Evolutionary conservation across 176 grass and related monocot species (phyloP), one percentile per base, ranked within the genome.

Genomic region (Carex pumila): DNA sequence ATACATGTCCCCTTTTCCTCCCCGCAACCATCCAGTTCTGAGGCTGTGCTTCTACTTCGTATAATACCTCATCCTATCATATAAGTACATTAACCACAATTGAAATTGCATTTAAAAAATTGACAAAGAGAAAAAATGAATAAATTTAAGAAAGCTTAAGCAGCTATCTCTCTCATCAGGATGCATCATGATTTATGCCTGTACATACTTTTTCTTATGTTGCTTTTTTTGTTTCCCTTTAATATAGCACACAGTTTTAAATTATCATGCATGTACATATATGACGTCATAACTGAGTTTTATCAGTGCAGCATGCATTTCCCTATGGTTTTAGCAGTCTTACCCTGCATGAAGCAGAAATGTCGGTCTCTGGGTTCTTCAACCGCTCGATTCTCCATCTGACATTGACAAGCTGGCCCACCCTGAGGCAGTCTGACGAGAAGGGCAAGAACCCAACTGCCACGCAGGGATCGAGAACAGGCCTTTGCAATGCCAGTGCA

Each of bases 11-110:
- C 14, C 81, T 83, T 86, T 94, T 99, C 88, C 97, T 99, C 65
- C 97, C 97, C n/a, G 97, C 97, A 84, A 99, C 88, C 97, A 99
- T 99, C 97, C 97, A 96, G 78, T 92, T 94, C 18, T 99, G 93
- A 54, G 91, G 97, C 63, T 99, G 92, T 9, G 90, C 93, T 0
- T 95, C 93, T 12, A 96, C 88, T 85, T 96, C 89, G 55, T 96
- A 99, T 63, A 99, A 85, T 75, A 99, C 88, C 66, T 89, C 96
- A 18, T 90, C 89, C 96, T 99, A 93, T 80, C 36, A 87, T 56
- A 61, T 45, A 61, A 59, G 63, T 65, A 32, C 45, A 65, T 55
- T 0, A 21, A 62, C 29, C 36, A 41, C 41, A 36, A 65, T 15
- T 53, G 60, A 65, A 17, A 77, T 77, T 56, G 73, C 52, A 57